Percentiles rank a stretch among this genome's conserved stretches.
Evolutionary conservation across 2,329 filamentous ascomycete species (phyloP).

Genomic region (Aureobasidium sp.): DNA sequence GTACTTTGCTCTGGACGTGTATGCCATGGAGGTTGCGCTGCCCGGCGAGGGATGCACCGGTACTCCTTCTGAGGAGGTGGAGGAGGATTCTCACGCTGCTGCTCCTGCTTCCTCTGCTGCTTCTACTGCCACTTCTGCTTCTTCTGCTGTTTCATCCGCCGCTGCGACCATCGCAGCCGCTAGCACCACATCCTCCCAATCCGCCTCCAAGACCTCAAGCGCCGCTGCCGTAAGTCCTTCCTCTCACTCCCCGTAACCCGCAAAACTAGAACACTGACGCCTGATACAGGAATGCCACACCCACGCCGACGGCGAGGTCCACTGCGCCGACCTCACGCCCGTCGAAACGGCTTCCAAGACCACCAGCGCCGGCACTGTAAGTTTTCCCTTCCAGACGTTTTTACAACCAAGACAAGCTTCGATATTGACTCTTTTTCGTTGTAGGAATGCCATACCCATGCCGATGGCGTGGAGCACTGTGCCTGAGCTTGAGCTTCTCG

Average conservation of each 20-base stretch:
- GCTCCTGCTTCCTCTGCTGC: conserved; percentile 14
- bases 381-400: too few relatives aligned
- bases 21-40: conserved; percentile 55
- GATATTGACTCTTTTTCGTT: conserved; percentile 14
- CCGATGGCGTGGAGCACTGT: conserved; percentile 21
- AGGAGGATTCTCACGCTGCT: conserved; percentile 3
- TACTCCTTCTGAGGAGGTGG: conserved; percentile 19
- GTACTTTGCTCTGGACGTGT: conserved; percentile 61
- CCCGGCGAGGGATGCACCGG: conserved; percentile 56
- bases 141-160: conserved; percentile 1
- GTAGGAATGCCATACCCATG: conserved; percentile 22
- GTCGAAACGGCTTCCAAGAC: conserved; percentile 56
- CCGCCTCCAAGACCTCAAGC: conserved; percentile 63
- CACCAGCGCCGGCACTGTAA: conserved; percentile 55
- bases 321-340: conserved; percentile 15
- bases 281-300: conserved; percentile 23
- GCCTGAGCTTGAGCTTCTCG: conserved; percentile 12
- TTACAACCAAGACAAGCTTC: too few relatives aligned
- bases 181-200: conserved; percentile 21
- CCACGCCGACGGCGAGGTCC: conserved; percentile 20
- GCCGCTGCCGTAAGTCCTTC: conserved; percentile 52
- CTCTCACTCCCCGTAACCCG: too few relatives aligned
- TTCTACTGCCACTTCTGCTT: conserved; percentile 14
- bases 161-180: conserved; percentile 12
- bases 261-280: too few relatives aligned